Evolutionary conservation across 148 eudicot genomes (phyloP).

Genomic region (Fagopyrum esculentum): DNA sequence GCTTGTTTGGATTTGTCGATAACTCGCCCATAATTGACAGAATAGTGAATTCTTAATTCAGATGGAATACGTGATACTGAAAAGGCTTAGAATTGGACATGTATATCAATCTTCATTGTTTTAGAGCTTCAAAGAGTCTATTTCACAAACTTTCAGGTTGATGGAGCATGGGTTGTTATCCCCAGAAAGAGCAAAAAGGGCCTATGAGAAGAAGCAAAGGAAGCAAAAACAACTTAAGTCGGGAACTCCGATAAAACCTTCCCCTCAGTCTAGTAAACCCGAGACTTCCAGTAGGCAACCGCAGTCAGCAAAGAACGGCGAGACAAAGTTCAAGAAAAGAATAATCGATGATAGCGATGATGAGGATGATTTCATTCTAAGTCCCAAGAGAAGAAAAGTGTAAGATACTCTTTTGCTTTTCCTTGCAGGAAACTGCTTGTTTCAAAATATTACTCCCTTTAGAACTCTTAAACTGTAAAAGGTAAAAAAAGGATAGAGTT

Average conservation of each 20-base stretch:
- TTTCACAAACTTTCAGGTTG: constrained; percentile 40
- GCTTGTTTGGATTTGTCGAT: background rate
- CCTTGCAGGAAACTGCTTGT: constrained; percentile 2
- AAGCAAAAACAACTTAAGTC: constrained; percentile 60
- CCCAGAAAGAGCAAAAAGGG: constrained; percentile 72
- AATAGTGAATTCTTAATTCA: background rate
- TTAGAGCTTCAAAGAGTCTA: background rate
- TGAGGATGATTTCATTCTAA: constrained; percentile 48
- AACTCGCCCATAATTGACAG: background rate
- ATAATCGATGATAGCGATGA: constrained; percentile 45
- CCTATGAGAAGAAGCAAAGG: constrained; percentile 78
- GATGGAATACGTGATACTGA: background rate
- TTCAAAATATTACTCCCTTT: background rate
- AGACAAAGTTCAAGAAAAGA: constrained; percentile 57
- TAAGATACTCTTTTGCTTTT: constrained; percentile 17
- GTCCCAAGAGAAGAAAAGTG: constrained; percentile 63
- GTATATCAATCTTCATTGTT: background rate
- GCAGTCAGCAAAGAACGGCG: constrained; percentile 43
- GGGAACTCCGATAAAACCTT: constrained; percentile 70
- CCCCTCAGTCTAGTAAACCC: constrained; percentile 33
- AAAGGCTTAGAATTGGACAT: background rate
- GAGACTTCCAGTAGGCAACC: constrained; percentile 54
- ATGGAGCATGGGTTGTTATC: constrained; percentile 90
- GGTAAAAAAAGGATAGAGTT: background rate
- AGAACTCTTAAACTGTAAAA: background rate